Evolutionary conservation across 345 rosid genomes (phyloP).

Genomic region (Chamaenerion angustifolium): DNA sequence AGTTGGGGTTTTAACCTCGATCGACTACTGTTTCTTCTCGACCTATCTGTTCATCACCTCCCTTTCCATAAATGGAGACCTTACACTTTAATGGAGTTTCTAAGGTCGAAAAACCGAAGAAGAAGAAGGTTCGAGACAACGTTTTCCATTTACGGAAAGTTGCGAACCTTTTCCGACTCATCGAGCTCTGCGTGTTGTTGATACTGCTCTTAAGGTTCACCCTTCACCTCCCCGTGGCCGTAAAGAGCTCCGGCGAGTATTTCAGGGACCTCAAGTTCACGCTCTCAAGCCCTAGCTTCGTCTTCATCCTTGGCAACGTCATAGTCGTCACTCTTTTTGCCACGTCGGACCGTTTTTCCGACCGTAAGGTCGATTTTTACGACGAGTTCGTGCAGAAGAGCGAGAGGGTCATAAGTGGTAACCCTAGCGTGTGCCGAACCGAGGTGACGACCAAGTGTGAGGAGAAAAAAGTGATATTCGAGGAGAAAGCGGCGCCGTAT

Average conservation of each 20-base stretch:
- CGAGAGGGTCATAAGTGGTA: conserved; percentile 18
- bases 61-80: conserved; percentile 40
- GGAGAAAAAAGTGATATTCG: conserved; percentile 22
- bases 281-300: conserved; percentile 54
- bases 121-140: conserved; percentile 23
- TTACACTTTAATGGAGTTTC: conserved; percentile 24
- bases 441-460: conserved; percentile 8
- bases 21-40: not conserved
- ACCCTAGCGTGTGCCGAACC: conserved; percentile 4
- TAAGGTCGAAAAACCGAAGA: conserved; percentile 44
- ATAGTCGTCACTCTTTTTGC: conserved; percentile 62
- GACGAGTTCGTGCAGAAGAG: conserved; percentile 35
- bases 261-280: conserved; percentile 34
- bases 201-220: conserved; percentile 48
- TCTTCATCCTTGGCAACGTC: conserved; percentile 65
- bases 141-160: conserved; percentile 24
- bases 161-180: conserved; percentile 37
- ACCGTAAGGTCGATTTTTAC: conserved; percentile 12
- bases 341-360: conserved; percentile 45
- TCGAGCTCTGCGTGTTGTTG: conserved; percentile 41
- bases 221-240: conserved; percentile 31
- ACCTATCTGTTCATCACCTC: not conserved
- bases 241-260: conserved; percentile 43
- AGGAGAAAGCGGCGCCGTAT: conserved; percentile 17
- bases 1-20: not conserved